These are phyloP conservation scores for Cryphonectria naterciae DNA, from an alignment of 2,329 filamentous ascomycete species.

Conservation along the genomic window DNA sequence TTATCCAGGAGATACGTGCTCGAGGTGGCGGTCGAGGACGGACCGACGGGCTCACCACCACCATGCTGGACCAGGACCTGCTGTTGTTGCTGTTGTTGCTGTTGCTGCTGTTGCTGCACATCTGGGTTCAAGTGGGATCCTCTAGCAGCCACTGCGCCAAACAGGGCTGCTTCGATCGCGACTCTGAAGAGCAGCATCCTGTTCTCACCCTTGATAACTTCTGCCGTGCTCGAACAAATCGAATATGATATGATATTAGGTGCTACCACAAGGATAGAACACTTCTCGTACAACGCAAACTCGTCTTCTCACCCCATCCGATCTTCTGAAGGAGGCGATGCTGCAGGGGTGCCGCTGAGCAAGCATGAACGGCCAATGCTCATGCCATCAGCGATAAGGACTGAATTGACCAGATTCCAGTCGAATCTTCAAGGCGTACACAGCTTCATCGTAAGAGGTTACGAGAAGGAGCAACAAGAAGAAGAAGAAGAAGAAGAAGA, in stretches of 20 bases:
- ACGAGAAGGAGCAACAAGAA: not conserved
- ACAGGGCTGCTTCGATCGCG: constrained; percentile 4
- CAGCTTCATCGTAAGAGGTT: not conserved
- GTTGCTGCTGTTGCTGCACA: constrained; percentile 5
- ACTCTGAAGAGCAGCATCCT: constrained; percentile 9
- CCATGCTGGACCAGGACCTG: constrained; percentile 2
- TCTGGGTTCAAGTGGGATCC: constrained; percentile 1
- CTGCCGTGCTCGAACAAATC: not conserved
- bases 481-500: not conserved
- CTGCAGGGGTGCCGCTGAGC: not conserved
- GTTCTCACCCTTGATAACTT: not conserved
- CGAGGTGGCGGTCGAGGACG: not conserved
- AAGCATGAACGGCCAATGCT: constrained; percentile 46
- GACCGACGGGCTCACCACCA: not conserved
- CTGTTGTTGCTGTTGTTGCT: constrained; percentile 10
- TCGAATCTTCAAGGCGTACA: not conserved
- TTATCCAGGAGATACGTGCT: constrained; percentile 33
- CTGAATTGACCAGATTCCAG: not conserved
- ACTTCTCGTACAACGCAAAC: not conserved
- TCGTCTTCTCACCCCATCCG: not conserved
- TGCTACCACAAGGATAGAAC: not conserved
- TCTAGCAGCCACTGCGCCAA: constrained; percentile 13
- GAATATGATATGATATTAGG: not conserved
- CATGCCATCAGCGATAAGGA: constrained; percentile 58
- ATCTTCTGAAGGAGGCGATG: not conserved